Evolutionary conservation across 257 asterid species (phyloP), one percentile per base, ranked within the genome.

Genomic region (Marsdenia floribunda): DNA sequence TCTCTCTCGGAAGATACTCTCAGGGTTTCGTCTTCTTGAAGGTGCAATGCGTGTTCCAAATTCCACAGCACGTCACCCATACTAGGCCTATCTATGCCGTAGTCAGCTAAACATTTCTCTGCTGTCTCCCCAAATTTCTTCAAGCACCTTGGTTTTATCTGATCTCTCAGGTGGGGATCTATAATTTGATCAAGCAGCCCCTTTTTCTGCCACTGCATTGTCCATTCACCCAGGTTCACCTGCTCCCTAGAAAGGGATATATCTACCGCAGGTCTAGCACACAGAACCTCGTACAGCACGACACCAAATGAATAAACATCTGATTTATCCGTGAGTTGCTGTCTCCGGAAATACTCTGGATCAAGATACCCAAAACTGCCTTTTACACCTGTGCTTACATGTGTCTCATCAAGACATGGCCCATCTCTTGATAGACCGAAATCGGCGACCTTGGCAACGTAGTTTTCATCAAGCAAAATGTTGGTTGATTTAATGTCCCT

Each of bases 41-140:
- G 90, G 85, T 85, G 96, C 82, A 85, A 81, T 0, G 81, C 89
- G 7, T 89, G 79, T 79, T 91, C 97, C 90, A 91, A 80, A 61
- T 91, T 91, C 97, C 97, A 91, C 80, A 91, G 61, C 40, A 91
- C 96, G 10, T 86, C 93, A 2, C 97, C 96, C 96, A 87, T 91
- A 0, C 81, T 81, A 9, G 97, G 97, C 85, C 97, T 86, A 75
- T 91, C 97, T 0, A 89, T 86, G 0, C 95, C 95, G 38, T 87
- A 89, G 1, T 91, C 92, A 6, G 89, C 95, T 59, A 89, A 75
- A 68, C 97, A 90, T 75, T 90, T 90, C 81, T 86, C 95, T 0
- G 97, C 95, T 3, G 95, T 90, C 61, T 87, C 93, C 3, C 89
- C 84, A 33, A 83, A 89, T 60, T 78, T 79, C 60, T 84, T 85